Percentiles rank a stretch among this genome's conserved stretches.
phyloP scores from a whole-genome alignment of 495 filamentous ascomycete species.

The Neurospora sp. region DNA sequence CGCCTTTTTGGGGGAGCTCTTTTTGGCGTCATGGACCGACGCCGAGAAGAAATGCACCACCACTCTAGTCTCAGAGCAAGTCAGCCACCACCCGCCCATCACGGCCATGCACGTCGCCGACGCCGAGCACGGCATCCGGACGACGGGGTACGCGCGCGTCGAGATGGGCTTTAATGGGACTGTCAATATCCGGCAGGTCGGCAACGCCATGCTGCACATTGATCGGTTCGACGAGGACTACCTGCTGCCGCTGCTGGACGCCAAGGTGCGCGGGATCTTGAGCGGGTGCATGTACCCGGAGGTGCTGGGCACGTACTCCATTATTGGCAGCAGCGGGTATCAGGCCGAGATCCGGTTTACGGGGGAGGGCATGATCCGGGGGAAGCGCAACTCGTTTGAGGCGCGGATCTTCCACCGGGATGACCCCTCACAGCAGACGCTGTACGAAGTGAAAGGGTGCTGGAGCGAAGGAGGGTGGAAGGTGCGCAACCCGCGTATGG shows the following conservation, averaged over 20 bases:
- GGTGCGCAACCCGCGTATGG: conserved; percentile 22
- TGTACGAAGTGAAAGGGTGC: conserved; percentile 27
- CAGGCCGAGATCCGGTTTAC: conserved; percentile 28
- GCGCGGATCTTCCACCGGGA: conserved; percentile 14
- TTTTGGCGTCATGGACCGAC: conserved; percentile 76
- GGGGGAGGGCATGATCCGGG: conserved; percentile 25
- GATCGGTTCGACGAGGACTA: conserved; percentile 41
- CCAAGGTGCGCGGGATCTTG: conserved; percentile 34
- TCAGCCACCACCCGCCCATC: conserved; percentile 94
- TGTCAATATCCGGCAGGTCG: conserved; percentile 75
- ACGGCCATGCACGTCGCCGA: conserved; percentile 78
- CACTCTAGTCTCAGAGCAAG: conserved; percentile 95
- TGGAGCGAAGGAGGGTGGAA: conserved; percentile 32
- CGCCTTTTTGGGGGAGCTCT: conserved; percentile 89
- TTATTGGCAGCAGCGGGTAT: conserved; percentile 26
- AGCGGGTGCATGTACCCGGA: conserved; percentile 35
- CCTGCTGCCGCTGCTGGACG: conserved; percentile 35
- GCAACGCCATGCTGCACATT: conserved; percentile 52
- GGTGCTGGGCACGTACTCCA: conserved; percentile 26
- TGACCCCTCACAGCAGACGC: conserved; percentile 5
- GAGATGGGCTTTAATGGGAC: conserved; percentile 73
- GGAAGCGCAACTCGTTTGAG: conserved; percentile 26
- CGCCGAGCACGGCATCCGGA: conserved; percentile 59
- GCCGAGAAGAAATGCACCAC: conserved; percentile 86
- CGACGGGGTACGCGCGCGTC: conserved; percentile 80